A percentile compares a stretch with the other conserved stretches of the same genome.
These are phyloP conservation scores for Vigna radiata DNA, from an alignment of 306 rosid species.

Conservation along the genomic window DNA sequence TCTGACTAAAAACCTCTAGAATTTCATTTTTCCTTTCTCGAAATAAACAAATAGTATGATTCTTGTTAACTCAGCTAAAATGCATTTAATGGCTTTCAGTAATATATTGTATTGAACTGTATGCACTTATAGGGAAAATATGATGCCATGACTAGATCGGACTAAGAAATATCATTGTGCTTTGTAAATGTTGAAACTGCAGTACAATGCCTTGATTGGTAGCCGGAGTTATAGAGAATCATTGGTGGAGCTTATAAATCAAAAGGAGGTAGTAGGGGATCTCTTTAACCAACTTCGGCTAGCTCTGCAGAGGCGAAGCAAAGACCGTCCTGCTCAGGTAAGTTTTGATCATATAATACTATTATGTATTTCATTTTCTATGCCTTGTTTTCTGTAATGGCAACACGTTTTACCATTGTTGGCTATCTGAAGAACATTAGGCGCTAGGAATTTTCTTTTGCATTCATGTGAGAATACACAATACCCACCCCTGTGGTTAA, in stretches of 20 bases:
- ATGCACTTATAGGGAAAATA: constrained; percentile 22
- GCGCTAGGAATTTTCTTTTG: constrained; percentile 16
- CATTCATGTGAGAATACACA: constrained; percentile 20
- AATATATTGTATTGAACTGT: constrained; percentile 30
- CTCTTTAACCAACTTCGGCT: constrained; percentile 97
- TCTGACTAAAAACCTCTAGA: constrained; percentile 24
- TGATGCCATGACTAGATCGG: constrained; percentile 32
- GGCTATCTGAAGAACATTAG: constrained; percentile 2
- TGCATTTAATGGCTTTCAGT: constrained; percentile 11
- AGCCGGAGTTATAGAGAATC: constrained; percentile 73
- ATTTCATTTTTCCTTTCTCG: neutral
- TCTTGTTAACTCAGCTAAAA: constrained; percentile 12
- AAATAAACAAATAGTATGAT: neutral
- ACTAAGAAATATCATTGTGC: constrained; percentile 38
- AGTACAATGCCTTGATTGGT: constrained; percentile 81
- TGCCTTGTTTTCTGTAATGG: constrained; percentile 25
- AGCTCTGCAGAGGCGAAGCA: constrained; percentile 83
- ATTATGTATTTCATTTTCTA: neutral
- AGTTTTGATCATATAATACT: constrained; percentile 45
- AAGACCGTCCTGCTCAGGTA: constrained; percentile 97
- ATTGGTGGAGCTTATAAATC: constrained; percentile 86
- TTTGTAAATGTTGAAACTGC: constrained; percentile 56
- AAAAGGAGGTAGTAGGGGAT: constrained; percentile 92
- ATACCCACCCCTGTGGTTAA: neutral
- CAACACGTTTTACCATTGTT: constrained; percentile 7